These are phyloP conservation scores for Chytriomyces confervae DNA, from an alignment of 192 early-diverging fungal genomes.

Conservation along the genomic window DNA sequence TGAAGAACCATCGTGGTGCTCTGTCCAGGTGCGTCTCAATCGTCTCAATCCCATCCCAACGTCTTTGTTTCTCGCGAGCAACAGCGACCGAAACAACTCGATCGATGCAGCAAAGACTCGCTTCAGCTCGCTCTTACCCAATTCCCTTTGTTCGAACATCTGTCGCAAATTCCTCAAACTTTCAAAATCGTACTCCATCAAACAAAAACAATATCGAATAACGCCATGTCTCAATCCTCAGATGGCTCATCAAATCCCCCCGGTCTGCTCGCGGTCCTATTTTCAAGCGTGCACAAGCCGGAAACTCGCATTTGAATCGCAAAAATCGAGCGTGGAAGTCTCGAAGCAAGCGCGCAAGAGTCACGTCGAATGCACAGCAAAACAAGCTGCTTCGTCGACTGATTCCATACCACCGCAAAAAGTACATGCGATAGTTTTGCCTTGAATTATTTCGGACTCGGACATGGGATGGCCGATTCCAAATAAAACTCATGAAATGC, in stretches of 20 bases:
- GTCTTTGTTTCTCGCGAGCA: too few relatives aligned
- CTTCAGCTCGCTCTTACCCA: neutral
- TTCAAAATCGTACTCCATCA: neutral
- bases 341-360: slow-evolving; percentile 45
- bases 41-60: neutral
- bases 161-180: neutral
- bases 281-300: slow-evolving; percentile 58
- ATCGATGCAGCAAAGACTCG: too few relatives aligned
- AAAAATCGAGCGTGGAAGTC: slow-evolving; percentile 55
- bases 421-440: slow-evolving; percentile 46
- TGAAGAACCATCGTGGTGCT: slow-evolving; percentile 59
- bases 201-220: neutral
- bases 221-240: slow-evolving; percentile 7
- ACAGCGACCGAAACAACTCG: too few relatives aligned
- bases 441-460: too few relatives aligned
- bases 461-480: too few relatives aligned
- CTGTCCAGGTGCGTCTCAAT: slow-evolving; percentile 43
- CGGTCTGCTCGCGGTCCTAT: slow-evolving; percentile 27
- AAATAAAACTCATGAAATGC: too few relatives aligned
- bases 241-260: slow-evolving; percentile 54
- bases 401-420: slow-evolving; percentile 57
- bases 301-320: slow-evolving; percentile 52
- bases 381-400: slow-evolving; percentile 44
- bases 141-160: neutral
- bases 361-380: slow-evolving; percentile 46